Base-by-base conservation (phyloP, 768 basidiomycete species). In the Hericium coralloides region DNA sequence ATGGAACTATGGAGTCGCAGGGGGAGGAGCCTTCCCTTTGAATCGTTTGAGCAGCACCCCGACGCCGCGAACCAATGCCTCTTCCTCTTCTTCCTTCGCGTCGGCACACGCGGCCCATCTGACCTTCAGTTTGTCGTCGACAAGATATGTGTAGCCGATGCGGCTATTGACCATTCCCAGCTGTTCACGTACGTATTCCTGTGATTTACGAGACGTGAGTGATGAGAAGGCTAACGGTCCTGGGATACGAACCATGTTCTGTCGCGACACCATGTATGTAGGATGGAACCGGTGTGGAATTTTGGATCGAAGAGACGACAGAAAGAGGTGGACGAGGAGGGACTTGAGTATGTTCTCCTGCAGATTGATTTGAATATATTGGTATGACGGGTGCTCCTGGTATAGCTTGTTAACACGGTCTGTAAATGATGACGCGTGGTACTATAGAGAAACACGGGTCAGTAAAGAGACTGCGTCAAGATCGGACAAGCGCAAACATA, bases 301-400 rank as follows among this genome's bases (percentile, higher is more conserved):
- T 2, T 76, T 73, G 22, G 78, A 73, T 53, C 88, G 84, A 20
- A 98, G 79, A 18, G 83, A 81, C 9, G 79, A 80, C n/a, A 86
- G 70, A 73, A 94, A 95, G 55, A 98, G 72, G 52, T 85, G 84
- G 53, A 98, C 88, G 36, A 98, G 82, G 67, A 94, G 80, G 1
- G 89, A 89, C 73, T 97, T 97, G 61, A 98, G 81, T 5, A 89
- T 73, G 71, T 98, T 98, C 69, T 93, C 89, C 73, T 98, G 95
- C 25, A 95, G 77, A 70, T 98, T 98, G 68, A 98, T 84, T 76
- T 90, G 88, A 51, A 91, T 67, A 60, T 81, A 83, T 71, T 85
- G 87, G 67, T 83, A 92, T 18, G 78, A 69, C 2, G 86, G 80
- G 59, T 89, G 71, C 1, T 72, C 66, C 36, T 67, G 65, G 69